phyloP scores from a whole-genome alignment of 768 basidiomycete species.

The Pluteus cervinus region DNA sequence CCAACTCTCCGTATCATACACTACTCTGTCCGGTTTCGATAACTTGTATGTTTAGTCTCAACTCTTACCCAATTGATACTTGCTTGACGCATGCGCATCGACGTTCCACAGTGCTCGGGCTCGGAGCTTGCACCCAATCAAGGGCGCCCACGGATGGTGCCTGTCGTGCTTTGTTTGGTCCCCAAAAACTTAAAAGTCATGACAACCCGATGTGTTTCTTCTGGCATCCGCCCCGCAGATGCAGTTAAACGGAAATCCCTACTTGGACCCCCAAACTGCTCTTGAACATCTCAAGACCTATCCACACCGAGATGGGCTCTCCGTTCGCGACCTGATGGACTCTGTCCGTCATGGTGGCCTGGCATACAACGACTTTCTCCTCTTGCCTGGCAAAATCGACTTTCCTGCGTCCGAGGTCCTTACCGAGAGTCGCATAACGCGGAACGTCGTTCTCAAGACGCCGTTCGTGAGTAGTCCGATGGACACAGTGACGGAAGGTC shows the following conservation, averaged over 20 bases:
- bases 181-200: too few species aligned
- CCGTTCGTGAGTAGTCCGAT: constrained; percentile 98
- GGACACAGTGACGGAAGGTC: constrained; percentile 97
- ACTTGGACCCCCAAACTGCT: constrained; percentile 69
- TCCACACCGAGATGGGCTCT: constrained; percentile 71
- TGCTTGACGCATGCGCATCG: too few species aligned
- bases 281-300: constrained; percentile 74
- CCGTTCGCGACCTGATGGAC: constrained; percentile 83
- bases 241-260: constrained; percentile 18
- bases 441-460: constrained; percentile 87
- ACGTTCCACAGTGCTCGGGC: too few species aligned
- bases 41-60: too few species aligned
- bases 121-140: too few species aligned
- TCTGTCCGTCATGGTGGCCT: constrained; percentile 82
- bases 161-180: too few species aligned
- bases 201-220: too few species aligned
- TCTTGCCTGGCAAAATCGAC: constrained; percentile 93
- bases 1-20: constrained; percentile 9
- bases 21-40: too few species aligned
- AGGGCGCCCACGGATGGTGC: too few species aligned
- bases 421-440: constrained; percentile 83
- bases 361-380: constrained; percentile 95
- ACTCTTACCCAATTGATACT: too few species aligned
- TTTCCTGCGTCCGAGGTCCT: constrained; percentile 78
- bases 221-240: constrained; percentile 23